phyloP scores from a whole-genome alignment of 352 stramenopile genomes.

The Globisporangium echinulatum region DNA sequence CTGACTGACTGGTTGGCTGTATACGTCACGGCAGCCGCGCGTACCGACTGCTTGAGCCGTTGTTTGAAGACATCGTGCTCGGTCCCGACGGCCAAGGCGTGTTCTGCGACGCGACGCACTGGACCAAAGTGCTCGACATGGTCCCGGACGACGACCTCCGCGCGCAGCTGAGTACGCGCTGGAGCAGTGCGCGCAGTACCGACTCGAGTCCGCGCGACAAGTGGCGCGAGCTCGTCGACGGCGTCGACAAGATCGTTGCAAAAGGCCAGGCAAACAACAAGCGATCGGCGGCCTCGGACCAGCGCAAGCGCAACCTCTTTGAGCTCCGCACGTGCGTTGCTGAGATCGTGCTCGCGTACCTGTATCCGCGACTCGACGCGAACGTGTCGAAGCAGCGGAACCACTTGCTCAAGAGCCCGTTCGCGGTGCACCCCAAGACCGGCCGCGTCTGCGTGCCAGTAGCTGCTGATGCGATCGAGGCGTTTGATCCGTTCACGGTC shows the following conservation, averaged over 20 bases:
- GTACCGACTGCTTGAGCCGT: slow-evolving; percentile 91
- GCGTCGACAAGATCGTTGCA: slow-evolving; percentile 55
- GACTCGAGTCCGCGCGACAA: slow-evolving; percentile 71
- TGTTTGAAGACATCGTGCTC: slow-evolving; percentile 92
- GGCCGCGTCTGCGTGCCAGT: slow-evolving; percentile 98
- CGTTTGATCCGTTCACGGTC: slow-evolving; percentile 84
- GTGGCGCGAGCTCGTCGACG: slow-evolving; percentile 82
- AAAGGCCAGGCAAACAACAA: slow-evolving; percentile 55
- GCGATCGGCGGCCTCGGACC: slow-evolving; percentile 26
- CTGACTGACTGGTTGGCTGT: not conserved
- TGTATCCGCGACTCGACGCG: slow-evolving; percentile 98
- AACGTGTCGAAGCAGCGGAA: slow-evolving; percentile 99
- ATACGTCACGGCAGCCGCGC: slow-evolving; percentile 52
- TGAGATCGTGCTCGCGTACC: slow-evolving; percentile 95
- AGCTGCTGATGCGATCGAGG: slow-evolving; percentile 66
- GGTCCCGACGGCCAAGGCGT: slow-evolving; percentile 89
- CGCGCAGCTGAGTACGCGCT: slow-evolving; percentile 49
- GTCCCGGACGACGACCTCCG: slow-evolving; percentile 88
- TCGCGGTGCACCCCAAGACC: slow-evolving; percentile 97
- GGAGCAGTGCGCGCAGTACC: slow-evolving; percentile 34
- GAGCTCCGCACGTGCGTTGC: slow-evolving; percentile 88
- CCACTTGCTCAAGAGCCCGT: slow-evolving; percentile 99
- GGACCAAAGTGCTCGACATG: slow-evolving; percentile 89
- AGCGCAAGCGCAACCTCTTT: slow-evolving; percentile 60
- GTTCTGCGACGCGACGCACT: slow-evolving; percentile 84